A percentile compares a stretch with the other conserved stretches of the same genome.
These are phyloP conservation scores for Phaeomoniella chlamydospora DNA, from an alignment of 2,329 filamentous ascomycete species.

Conservation along the genomic window DNA sequence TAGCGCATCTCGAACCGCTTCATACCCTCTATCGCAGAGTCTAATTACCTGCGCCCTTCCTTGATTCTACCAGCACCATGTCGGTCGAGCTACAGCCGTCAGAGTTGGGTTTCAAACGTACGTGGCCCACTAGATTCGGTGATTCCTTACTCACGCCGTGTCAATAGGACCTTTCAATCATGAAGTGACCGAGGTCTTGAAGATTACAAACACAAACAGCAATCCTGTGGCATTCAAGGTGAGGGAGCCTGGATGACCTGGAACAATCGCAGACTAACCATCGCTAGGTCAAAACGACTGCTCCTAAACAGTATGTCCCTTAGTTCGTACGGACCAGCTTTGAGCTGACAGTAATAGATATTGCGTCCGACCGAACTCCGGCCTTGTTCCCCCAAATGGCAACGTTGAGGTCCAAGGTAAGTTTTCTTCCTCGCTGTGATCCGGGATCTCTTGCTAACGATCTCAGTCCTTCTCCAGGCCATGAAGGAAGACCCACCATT, in stretches of 20 bases:
- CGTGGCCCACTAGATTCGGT: slow-evolving; percentile 10
- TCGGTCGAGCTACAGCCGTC: slow-evolving; percentile 84
- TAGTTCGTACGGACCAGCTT: slow-evolving; percentile 2
- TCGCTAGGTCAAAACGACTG: slow-evolving; percentile 87
- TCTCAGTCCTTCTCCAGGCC: slow-evolving; percentile 76
- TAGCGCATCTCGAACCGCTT: too few species aligned
- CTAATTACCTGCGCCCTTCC: slow-evolving; percentile 8
- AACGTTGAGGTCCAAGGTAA: slow-evolving; percentile 86
- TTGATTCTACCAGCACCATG: slow-evolving; percentile 44
- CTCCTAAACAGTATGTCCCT: slow-evolving; percentile 79
- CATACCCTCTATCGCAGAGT: too few species aligned
- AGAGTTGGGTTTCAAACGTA: slow-evolving; percentile 89
- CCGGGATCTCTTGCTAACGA: slow-evolving; percentile 2
- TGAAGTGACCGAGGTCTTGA: slow-evolving; percentile 48
- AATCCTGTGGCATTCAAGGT: slow-evolving; percentile 53
- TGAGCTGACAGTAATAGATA: slow-evolving; percentile 47
- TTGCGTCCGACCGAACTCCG: slow-evolving; percentile 93
- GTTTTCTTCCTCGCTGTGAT: slow-evolving; percentile 3
- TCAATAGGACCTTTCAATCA: slow-evolving; percentile 45
- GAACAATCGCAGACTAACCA: slow-evolving; percentile 12
- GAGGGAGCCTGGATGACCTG: slow-evolving; percentile 11
- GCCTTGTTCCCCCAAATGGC: slow-evolving; percentile 80
- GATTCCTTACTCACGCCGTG: slow-evolving; percentile 8
- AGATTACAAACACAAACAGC: slow-evolving; percentile 41
- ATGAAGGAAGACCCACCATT: slow-evolving; percentile 89